A percentile compares a stretch with the other conserved stretches of the same genome.
These are phyloP conservation scores for Claviceps sp. DNA, from an alignment of 2,329 filamentous ascomycete genomes.

Conservation along the genomic window DNA sequence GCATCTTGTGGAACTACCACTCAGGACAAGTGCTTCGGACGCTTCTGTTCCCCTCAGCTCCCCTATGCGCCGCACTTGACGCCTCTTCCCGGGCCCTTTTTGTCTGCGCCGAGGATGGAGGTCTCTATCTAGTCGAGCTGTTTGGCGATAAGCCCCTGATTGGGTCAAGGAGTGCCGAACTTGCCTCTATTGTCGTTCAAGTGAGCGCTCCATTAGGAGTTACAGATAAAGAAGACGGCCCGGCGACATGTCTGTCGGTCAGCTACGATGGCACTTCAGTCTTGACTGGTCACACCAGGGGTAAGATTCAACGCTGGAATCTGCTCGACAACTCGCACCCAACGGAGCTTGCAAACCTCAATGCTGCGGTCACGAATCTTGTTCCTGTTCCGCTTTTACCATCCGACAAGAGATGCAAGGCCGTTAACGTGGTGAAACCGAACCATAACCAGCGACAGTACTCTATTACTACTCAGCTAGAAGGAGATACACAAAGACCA, in stretches of 20 bases:
- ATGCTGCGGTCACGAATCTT: constrained; percentile 73
- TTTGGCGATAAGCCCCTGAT: constrained; percentile 43
- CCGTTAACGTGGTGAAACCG: constrained; percentile 65
- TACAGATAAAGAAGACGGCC: constrained; percentile 48
- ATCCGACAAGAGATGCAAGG: constrained; percentile 28
- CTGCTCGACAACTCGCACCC: constrained; percentile 56
- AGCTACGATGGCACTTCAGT: constrained; percentile 74
- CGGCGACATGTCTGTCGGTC: constrained; percentile 53
- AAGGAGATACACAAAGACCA: constrained; percentile 24
- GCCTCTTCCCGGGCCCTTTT: constrained; percentile 75
- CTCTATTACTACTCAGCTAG: constrained; percentile 51
- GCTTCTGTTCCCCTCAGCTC: constrained; percentile 61
- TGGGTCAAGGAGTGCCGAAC: constrained; percentile 34
- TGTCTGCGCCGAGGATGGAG: constrained; percentile 66
- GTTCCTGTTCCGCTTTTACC: constrained; percentile 52
- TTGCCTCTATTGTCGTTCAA: constrained; percentile 45
- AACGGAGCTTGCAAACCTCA: constrained; percentile 56
- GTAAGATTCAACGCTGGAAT: constrained; percentile 72
- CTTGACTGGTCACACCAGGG: constrained; percentile 68
- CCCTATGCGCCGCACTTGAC: constrained; percentile 63
- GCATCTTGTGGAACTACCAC: constrained; percentile 85
- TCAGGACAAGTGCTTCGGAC: constrained; percentile 67
- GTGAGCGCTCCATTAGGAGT: constrained; percentile 40
- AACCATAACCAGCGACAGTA: constrained; percentile 53
- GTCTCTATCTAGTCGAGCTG: constrained; percentile 68